Conservation (phyloP, 495 filamentous ascomycete species). For the Tuber calosporum region DNA sequence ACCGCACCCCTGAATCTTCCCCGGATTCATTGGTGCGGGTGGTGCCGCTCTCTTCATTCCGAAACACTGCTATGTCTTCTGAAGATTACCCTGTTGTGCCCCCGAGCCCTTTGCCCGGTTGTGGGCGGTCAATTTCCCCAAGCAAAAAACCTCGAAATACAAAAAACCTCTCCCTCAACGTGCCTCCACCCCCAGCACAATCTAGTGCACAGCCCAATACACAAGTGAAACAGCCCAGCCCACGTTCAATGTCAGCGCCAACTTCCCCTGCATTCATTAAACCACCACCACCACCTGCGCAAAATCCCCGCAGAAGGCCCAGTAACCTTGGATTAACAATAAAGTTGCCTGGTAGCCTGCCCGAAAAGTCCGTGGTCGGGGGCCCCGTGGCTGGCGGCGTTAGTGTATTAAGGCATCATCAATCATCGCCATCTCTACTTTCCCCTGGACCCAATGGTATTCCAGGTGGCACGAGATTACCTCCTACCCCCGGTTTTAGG, state of each 20-base stretch:
- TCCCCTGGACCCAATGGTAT: conserved; percentile 55
- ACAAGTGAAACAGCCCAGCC: conserved; percentile 21
- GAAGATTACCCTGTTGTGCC: conserved; percentile 42
- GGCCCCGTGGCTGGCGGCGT: conserved; percentile 30
- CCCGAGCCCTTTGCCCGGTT: conserved; percentile 34
- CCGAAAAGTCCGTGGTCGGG: conserved; percentile 41
- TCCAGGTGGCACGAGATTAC: conserved; percentile 59
- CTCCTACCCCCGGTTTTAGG: conserved; percentile 45
- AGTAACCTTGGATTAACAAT: conserved; percentile 69
- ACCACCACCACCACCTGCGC: conserved; percentile 58
- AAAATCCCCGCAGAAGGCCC: conserved; percentile 61
- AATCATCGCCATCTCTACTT: conserved; percentile 62
- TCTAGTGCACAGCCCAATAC: conserved; percentile 39
- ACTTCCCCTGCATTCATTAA: conserved; percentile 75
- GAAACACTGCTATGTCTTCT: conserved; percentile 44
- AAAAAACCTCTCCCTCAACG: conserved; percentile 86
- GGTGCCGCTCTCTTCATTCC: conserved; percentile 53
- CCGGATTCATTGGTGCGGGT: conserved; percentile 73
- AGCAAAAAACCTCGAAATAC: conserved; percentile 74
- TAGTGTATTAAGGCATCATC: conserved; percentile 55
- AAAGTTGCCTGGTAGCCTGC: conserved; percentile 53
- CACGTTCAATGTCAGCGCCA: conserved; percentile 59
- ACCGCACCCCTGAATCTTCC: conserved; percentile 83
- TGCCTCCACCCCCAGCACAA: conserved; percentile 49
- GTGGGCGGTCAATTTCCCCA: conserved; percentile 55